A percentile compares a stretch with the other conserved stretches of the same genome.
Evolutionary conservation across 2,329 filamentous ascomycete species (phyloP).

Genomic region (Colletotrichum sp.): DNA sequence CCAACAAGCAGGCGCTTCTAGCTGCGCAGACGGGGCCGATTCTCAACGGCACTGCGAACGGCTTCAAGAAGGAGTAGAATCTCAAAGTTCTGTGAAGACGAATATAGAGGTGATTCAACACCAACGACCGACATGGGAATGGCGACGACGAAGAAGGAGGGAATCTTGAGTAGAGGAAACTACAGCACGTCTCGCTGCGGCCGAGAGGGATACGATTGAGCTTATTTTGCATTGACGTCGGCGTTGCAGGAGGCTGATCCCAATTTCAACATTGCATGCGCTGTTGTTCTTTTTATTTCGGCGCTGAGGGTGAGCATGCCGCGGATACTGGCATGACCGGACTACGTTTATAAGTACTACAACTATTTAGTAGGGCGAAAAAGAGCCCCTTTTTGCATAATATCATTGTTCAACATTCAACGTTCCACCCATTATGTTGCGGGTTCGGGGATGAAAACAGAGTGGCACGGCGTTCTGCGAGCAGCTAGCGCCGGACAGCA

Average conservation of each 20-base stretch:
- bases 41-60: conserved; percentile 29
- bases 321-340: neutral
- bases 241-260: conserved; percentile 21
- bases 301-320: conserved; percentile 10
- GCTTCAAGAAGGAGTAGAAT: conserved; percentile 29
- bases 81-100: neutral
- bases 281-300: neutral
- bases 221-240: conserved; percentile 20
- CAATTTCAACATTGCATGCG: conserved; percentile 22
- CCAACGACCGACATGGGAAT: neutral
- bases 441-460: neutral
- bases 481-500: neutral
- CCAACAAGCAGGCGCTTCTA: conserved; percentile 52
- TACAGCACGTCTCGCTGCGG: neutral
- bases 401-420: neutral
- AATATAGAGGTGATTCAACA: neutral
- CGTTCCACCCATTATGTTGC: neutral
- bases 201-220: neutral
- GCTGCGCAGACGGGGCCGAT: conserved; percentile 32
- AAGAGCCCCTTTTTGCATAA: conserved; percentile 7
- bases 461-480: neutral
- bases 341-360: neutral
- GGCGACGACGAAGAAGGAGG: neutral
- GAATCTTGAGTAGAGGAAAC: neutral
- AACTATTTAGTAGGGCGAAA: neutral